These are phyloP conservation scores for Phylloporus arenicola DNA, from an alignment of 768 basidiomycete species.

Conservation along the genomic window DNA sequence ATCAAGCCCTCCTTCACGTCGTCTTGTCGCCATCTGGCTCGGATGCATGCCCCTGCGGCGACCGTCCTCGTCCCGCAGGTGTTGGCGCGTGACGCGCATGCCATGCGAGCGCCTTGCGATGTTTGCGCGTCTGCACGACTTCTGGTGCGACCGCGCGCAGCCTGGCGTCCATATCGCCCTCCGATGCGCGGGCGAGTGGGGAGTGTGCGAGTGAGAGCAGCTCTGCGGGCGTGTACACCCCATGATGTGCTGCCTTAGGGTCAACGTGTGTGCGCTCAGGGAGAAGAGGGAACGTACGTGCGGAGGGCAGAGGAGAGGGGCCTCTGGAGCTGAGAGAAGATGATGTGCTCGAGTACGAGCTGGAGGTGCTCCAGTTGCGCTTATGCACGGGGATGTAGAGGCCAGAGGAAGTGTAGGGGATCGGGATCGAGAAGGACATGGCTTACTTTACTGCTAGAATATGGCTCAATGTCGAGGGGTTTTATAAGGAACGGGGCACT, in stretches of 20 bases:
- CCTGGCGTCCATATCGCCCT: not conserved
- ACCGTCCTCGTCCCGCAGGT: not conserved
- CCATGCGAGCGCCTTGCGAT: slow-evolving; percentile 26
- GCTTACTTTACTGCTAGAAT: not conserved
- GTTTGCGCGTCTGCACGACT: slow-evolving; percentile 22
- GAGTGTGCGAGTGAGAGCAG: slow-evolving; percentile 22
- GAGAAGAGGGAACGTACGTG: not conserved
- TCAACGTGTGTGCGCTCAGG: too few relatives aligned
- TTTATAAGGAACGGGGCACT: slow-evolving; percentile 2
- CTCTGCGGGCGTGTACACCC: slow-evolving; percentile 24
- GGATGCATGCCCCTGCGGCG: not conserved
- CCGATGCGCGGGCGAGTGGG: slow-evolving; percentile 14
- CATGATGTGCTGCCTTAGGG: not conserved
- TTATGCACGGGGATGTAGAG: slow-evolving; percentile 41
- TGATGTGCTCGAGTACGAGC: slow-evolving; percentile 16
- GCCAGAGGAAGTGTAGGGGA: not conserved
- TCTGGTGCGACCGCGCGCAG: slow-evolving; percentile 23
- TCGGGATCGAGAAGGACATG: slow-evolving; percentile 26
- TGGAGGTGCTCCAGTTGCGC: slow-evolving; percentile 18
- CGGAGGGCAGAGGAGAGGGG: not conserved
- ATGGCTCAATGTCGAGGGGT: not conserved
- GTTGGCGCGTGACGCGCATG: slow-evolving; percentile 1
- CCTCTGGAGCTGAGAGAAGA: slow-evolving; percentile 10
- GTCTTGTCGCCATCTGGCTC: slow-evolving; percentile 17
- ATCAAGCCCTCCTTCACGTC: slow-evolving; percentile 15